A percentile compares a stretch with the other conserved stretches of the same genome.
These are phyloP conservation scores for Botrytis porri DNA, from an alignment of 2,329 filamentous ascomycete genomes.

Conservation along the genomic window DNA sequence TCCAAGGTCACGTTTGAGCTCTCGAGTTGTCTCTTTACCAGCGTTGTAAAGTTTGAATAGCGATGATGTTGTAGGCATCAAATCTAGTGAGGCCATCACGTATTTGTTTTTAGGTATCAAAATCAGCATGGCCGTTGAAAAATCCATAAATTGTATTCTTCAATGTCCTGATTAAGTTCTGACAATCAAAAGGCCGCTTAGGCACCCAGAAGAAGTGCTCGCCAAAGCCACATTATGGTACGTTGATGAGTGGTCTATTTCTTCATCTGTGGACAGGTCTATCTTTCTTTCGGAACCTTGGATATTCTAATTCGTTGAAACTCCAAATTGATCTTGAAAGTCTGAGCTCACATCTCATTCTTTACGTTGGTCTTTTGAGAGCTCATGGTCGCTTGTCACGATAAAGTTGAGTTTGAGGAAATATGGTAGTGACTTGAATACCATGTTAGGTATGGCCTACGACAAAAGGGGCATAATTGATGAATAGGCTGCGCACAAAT, in stretches of 20 bases:
- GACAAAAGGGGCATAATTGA: neutral
- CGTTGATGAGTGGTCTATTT: neutral
- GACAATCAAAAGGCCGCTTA: neutral
- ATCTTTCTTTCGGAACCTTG: neutral
- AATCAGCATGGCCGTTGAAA: neutral
- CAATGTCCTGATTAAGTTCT: neutral
- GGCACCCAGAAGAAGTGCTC: neutral
- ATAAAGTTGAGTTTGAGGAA: neutral
- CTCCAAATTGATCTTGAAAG: neutral
- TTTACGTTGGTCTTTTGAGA: accelerated
- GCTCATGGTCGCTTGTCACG: neutral
- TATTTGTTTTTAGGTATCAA: neutral
- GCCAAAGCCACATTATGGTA: neutral
- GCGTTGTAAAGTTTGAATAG: neutral
- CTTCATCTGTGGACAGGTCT: neutral
- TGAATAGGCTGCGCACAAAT: too few relatives aligned
- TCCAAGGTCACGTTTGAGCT: neutral
- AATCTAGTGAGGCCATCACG: neutral
- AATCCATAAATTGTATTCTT: neutral
- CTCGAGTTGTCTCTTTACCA: neutral
- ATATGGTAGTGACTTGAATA: neutral
- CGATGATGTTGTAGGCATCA: neutral
- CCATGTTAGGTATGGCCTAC: neutral
- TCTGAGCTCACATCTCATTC: neutral
- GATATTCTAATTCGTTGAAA: neutral